Evolutionary conservation across 2,329 filamentous ascomycete genomes (phyloP).

Genomic region (Cadophora gregata): DNA sequence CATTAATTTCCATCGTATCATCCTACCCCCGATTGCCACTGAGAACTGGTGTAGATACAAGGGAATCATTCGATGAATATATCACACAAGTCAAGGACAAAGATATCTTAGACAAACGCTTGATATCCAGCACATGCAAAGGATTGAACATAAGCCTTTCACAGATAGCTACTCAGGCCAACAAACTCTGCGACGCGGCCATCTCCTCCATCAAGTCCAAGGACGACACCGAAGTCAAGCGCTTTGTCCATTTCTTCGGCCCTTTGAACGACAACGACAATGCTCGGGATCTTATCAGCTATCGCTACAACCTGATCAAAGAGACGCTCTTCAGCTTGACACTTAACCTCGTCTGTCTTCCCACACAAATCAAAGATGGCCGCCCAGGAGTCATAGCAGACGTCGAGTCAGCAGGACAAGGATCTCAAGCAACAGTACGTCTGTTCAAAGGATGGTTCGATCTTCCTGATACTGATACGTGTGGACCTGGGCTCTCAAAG

Average conservation of each 20-base stretch:
- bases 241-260: neutral
- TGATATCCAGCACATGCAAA: neutral
- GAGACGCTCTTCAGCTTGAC: neutral
- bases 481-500: neutral
- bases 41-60: neutral
- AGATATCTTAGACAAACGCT: neutral
- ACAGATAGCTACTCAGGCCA: neutral
- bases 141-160: neutral
- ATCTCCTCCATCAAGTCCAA: neutral
- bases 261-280: neutral
- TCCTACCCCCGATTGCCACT: neutral
- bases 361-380: neutral
- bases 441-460: neutral
- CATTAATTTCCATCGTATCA: neutral
- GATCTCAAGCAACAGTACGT: neutral
- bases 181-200: neutral
- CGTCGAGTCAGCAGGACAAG: neutral
- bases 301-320: neutral
- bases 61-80: neutral
- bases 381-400: neutral
- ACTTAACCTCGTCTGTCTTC: neutral
- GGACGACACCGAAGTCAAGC: neutral
- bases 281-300: neutral
- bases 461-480: neutral
- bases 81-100: neutral